These are phyloP conservation scores for Puccinia brachypodii DNA, from an alignment of 1,284 basidiomycete species.

Conservation along the genomic window DNA sequence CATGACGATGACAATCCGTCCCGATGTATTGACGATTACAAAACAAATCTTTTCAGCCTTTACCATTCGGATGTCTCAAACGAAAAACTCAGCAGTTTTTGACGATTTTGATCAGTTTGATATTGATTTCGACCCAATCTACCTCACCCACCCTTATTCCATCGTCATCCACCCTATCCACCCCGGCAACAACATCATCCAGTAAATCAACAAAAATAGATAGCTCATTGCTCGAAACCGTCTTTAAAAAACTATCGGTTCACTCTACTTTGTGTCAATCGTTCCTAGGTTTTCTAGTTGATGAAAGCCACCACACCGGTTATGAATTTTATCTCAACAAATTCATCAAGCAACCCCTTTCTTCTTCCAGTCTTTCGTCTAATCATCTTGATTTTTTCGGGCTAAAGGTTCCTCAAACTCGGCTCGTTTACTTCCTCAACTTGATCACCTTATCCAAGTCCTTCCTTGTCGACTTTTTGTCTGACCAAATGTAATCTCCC, in stretches of 20 bases:
- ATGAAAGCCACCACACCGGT: neutral
- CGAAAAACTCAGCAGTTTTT: constrained; percentile 21
- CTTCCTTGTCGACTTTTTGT: constrained; percentile 18
- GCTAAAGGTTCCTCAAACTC: neutral
- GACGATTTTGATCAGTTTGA: constrained; percentile 5
- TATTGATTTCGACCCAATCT: constrained; percentile 24
- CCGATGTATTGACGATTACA: neutral
- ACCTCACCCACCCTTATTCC: constrained; percentile 27
- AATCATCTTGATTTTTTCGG: constrained; percentile 5
- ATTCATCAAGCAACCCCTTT: constrained; percentile 6
- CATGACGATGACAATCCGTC: neutral
- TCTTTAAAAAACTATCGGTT: constrained; percentile 22
- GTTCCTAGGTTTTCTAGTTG: constrained; percentile 8
- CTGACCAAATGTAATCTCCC: neutral
- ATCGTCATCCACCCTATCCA: neutral
- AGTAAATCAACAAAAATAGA: constrained; percentile 6
- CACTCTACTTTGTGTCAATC: neutral
- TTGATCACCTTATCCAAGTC: constrained; percentile 6
- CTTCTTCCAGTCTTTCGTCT: neutral
- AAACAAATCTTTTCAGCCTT: neutral
- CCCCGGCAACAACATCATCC: neutral
- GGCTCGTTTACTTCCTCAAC: neutral
- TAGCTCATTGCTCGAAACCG: constrained; percentile 2
- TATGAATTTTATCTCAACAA: constrained; percentile 16
- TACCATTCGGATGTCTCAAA: constrained; percentile 25